A percentile compares a stretch with the other conserved stretches of the same genome.
Evolutionary conservation across 1,139 yeast species (phyloP).

Genomic region (Hyphopichia pseudoburtonii): DNA sequence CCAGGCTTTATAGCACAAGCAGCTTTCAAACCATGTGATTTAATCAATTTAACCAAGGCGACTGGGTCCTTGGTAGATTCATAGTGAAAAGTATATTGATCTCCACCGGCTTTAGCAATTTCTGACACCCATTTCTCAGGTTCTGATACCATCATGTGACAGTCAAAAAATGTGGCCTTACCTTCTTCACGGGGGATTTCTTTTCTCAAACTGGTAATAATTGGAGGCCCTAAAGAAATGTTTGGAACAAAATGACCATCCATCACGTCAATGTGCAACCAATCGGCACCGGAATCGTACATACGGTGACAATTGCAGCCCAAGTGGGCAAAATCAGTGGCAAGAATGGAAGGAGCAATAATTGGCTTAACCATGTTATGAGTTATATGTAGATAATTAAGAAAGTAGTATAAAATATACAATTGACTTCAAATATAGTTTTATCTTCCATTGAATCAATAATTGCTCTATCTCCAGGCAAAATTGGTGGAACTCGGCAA

Average conservation of each 20-base stretch:
- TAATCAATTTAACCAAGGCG: conserved; percentile 72
- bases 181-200: conserved; percentile 60
- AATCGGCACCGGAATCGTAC: conserved; percentile 76
- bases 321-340: conserved; percentile 88
- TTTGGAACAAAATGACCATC: conserved; percentile 99
- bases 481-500: too few species aligned
- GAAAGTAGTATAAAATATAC: too few species aligned
- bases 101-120: conserved; percentile 93
- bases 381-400: too few species aligned
- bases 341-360: conserved; percentile 94
- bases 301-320: conserved; percentile 86
- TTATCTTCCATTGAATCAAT: too few species aligned
- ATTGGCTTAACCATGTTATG: conserved; percentile 70
- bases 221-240: conserved; percentile 90
- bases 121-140: conserved; percentile 96
- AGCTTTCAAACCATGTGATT: conserved; percentile 81
- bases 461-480: too few species aligned
- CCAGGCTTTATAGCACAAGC: conserved; percentile 96
- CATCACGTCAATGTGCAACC: conserved; percentile 98
- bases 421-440: too few species aligned
- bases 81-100: conserved; percentile 93
- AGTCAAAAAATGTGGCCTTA: conserved; percentile 76
- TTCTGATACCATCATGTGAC: conserved; percentile 97
- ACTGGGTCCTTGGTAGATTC: conserved; percentile 87
- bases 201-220: conserved; percentile 75